Conservation (phyloP, 208 protist genomes). For the Crithidia bombi region DNA sequence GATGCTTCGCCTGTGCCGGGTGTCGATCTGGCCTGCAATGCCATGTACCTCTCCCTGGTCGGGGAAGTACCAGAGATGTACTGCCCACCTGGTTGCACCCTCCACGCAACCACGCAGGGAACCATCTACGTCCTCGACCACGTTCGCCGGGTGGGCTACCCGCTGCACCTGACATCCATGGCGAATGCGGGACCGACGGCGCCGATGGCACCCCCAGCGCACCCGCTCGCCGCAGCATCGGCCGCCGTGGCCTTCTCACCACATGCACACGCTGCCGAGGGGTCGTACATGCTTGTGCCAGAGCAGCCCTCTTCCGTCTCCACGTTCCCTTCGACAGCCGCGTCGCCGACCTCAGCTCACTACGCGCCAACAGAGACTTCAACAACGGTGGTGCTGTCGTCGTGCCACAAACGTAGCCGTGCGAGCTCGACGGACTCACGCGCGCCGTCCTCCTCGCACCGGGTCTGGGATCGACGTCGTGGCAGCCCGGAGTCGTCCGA, state of each 20-base stretch:
- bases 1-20: not conserved
- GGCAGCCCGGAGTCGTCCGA: not conserved
- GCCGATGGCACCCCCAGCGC: not conserved
- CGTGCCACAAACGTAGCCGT: slow-evolving; percentile 6
- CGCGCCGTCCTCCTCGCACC: not conserved
- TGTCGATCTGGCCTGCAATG: slow-evolving; percentile 12
- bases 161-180: not conserved
- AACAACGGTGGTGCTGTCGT: not conserved
- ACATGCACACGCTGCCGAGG: too few relatives aligned
- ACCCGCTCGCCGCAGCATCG: not conserved
- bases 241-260: too few relatives aligned
- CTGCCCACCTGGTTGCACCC: slow-evolving; percentile 23
- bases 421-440: slow-evolving; percentile 4
- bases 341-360: too few relatives aligned
- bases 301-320: too few relatives aligned
- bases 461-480: not conserved
- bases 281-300: too few relatives aligned
- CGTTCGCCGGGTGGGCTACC: slow-evolving; percentile 23
- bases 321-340: too few relatives aligned
- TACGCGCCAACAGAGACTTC: too few relatives aligned
- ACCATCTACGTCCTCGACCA: slow-evolving; percentile 29
- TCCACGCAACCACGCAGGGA: slow-evolving; percentile 9
- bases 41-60: slow-evolving; percentile 19
- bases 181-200: not conserved
- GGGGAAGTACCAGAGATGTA: slow-evolving; percentile 18